Evolutionary conservation across 148 eudicot species (phyloP), one percentile per base, ranked within the genome.

Genomic region (Talinum fruticosum): DNA sequence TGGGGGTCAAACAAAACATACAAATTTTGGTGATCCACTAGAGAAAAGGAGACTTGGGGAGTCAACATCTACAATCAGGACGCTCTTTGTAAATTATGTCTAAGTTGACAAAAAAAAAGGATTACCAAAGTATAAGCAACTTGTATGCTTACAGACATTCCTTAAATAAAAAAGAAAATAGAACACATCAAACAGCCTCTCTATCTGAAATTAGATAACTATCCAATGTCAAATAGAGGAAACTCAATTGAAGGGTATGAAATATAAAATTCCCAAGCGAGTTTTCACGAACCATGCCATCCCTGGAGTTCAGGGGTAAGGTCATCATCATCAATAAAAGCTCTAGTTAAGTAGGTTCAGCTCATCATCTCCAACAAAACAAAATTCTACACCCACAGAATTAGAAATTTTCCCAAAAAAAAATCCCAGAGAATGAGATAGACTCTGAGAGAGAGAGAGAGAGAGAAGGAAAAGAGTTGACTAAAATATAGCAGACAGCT

Each of bases 11-110:
- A 24, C 66, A 62, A 62, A 24, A 24, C 33, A 57, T 21, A 62
- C 47, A 47, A 23, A 30, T 67, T 66, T 12, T 36, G 61, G 75
- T 68, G 45, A 76, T 33, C 66, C 62, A 75, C 73, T 78, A 45
- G 28, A 29, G 13, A 38, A 66, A 32, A 6, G 14, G 37, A 41
- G 66, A 28, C 35, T 16, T 57, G 28, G 45, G 37, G 49, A 28
- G 79, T 75, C 83, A 75, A 80, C 19, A 15, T 32, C 49, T 30
- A 23, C 53, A 37, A 73, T 10, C 6, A 28, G 23, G 36, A 68
- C 34, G 45, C 30, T 44, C 23, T 29, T 19, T 4, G 45, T 41
- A 41, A 10, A n/a, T n/a, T 16, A 72, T 24, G 33, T 59, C 12
- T 33, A 30, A 33, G 34, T 49, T 15, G 36, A 23, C 34, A 51